Evolutionary conservation across 176 grass and related monocot species (phyloP), one percentile per base, ranked within the genome.

Genomic region (Aechmea fasciata): DNA sequence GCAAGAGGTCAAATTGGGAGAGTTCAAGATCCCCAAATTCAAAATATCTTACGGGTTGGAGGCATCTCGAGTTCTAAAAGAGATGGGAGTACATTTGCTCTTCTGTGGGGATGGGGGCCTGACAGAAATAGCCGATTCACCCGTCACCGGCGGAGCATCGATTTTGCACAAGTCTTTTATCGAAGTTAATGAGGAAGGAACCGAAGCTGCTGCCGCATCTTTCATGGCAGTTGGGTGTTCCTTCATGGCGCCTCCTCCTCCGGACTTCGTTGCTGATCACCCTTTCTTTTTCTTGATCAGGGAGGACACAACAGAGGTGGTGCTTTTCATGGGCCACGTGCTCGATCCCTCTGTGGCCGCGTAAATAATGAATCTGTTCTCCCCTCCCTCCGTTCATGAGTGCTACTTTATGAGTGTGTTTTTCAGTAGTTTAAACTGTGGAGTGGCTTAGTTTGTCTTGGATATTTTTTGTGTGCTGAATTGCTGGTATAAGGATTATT

Each of bases 141-240:
- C 54, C 12, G 26, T 61, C 9, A 13, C 48, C 9, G n/a, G 80
- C 9, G n/a, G 80, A 17, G 52, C 53, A n/a, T 63, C 25, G 0
- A 57, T 87, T 59, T 81, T 73, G 52, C 84, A 90, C 67, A 65
- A 87, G 57, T 77, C 76, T 29, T 80, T 80, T 67, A 75, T 90
- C 23, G 82, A 87, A 69, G 84, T 90, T 50, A 80, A 90, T 25
- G 91, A 96, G 77, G 79, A 87, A 75, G 87, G 76, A 14, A 90
- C 87, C 10, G 70, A 83, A 65, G 84, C 79, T 3, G 66, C 87
- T 12, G 79, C 87, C 3, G 80, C 83, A 0, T 73, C 71, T 11
- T 52, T 17, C 3, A 29, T 7, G 0, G 41, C 20, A 3, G 6
- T 59, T 19, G 65, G 71, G 1, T 50, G 1, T 48, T 65, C 18